A percentile compares a stretch with the other conserved stretches of the same genome.
phyloP scores from a whole-genome alignment of 345 rosid species.

The Mallotus nudiflorus region DNA sequence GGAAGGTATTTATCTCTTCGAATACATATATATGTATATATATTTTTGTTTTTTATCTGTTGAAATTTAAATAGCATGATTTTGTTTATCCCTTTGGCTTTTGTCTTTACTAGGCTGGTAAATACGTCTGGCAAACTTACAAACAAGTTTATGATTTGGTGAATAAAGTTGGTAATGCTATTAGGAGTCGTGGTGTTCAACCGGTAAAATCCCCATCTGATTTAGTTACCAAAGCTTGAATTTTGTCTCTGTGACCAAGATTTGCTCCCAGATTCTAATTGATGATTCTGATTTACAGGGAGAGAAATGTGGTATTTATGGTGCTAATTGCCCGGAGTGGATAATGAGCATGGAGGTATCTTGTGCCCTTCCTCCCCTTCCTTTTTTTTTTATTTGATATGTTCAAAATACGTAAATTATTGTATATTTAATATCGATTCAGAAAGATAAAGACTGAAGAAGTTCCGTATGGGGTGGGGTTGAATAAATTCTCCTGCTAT shows the following conservation, averaged over 20 bases:
- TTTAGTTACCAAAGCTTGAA: not conserved
- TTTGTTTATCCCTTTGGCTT: too few species aligned
- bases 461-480: not conserved
- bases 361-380: not conserved
- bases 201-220: constrained; percentile 44
- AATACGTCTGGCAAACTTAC: constrained; percentile 87
- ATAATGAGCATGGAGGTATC: constrained; percentile 96
- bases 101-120: constrained; percentile 58
- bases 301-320: constrained; percentile 89
- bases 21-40: too few species aligned
- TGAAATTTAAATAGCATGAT: not conserved
- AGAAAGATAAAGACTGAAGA: not conserved
- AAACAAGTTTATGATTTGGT: constrained; percentile 76
- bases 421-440: not conserved
- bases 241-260: not conserved
- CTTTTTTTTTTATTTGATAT: constrained; percentile 11
- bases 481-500: not conserved
- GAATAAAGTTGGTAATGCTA: constrained; percentile 77
- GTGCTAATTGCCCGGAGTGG: constrained; percentile 90
- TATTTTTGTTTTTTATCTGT: not conserved
- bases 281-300: constrained; percentile 43
- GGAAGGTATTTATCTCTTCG: constrained; percentile 47
- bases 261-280: not conserved
- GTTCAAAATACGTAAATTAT: not conserved
- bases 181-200: constrained; percentile 74